A percentile compares a stretch with the other conserved stretches of the same genome.
phyloP scores from a whole-genome alignment of 75 land plant species.

The Chamaecyparis obtusa region DNA sequence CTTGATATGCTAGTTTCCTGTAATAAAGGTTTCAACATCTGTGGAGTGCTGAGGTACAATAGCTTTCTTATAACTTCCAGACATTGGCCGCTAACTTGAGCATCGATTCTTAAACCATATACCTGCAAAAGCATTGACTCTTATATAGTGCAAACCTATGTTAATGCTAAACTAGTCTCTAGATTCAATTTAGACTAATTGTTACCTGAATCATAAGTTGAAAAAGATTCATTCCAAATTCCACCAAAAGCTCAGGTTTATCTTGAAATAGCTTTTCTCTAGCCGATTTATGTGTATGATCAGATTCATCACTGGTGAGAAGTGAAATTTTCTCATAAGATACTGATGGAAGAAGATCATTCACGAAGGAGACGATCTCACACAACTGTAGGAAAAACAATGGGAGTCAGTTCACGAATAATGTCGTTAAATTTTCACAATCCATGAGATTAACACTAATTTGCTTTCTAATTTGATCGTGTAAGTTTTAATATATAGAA shows the following conservation, averaged over 20 bases:
- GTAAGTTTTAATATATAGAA: too few relatives aligned
- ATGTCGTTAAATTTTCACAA: not conserved
- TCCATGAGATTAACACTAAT: not conserved
- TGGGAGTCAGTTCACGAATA: too few relatives aligned
- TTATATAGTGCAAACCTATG: too few relatives aligned
- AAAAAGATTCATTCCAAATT: conserved; percentile 55
- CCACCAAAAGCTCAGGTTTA: conserved; percentile 41
- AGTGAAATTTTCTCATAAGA: not conserved
- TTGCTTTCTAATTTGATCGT: too few relatives aligned
- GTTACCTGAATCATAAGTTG: conserved; percentile 54
- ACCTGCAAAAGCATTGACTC: too few relatives aligned
- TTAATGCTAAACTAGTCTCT: too few relatives aligned
- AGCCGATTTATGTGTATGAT: not conserved
- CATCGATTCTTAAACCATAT: too few relatives aligned
- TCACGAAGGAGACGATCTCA: conserved; percentile 56
- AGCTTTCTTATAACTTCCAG: too few relatives aligned
- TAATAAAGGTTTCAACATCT: too few relatives aligned
- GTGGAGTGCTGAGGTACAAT: too few relatives aligned
- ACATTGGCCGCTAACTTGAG: too few relatives aligned
- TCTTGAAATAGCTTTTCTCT: conserved; percentile 36
- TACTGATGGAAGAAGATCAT: conserved; percentile 48
- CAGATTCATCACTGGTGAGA: not conserved
- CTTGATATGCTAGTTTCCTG: not conserved
- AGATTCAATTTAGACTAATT: too few relatives aligned
- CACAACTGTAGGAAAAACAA: conserved; percentile 29